Percentiles rank a stretch among this genome's conserved stretches.
Conservation (phyloP, 1,139 yeast genomes). For the Lodderomyces orthopsilosis region DNA sequence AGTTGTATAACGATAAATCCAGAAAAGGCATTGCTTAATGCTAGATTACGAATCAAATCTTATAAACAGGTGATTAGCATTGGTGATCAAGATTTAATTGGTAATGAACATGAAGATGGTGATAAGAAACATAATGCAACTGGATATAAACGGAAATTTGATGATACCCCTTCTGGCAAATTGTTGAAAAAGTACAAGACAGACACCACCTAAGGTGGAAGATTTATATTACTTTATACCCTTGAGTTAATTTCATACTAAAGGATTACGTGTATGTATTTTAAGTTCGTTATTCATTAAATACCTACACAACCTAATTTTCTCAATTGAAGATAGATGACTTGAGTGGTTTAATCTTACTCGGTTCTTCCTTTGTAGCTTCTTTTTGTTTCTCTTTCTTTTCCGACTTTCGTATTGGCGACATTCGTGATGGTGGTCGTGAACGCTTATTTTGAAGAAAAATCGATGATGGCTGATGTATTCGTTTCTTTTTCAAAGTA, state of each 20-base stretch:
- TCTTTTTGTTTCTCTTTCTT: slow-evolving; percentile 3
- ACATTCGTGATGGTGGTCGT: slow-evolving; percentile 2
- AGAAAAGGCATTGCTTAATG: slow-evolving; percentile 62
- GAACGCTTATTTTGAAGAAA: slow-evolving; percentile 20
- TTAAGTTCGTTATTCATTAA: not conserved
- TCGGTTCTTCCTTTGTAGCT: slow-evolving; percentile 12
- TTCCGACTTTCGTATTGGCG: slow-evolving; percentile 8
- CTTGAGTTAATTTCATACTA: too few species aligned
- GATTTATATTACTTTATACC: not conserved
- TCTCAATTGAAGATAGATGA: slow-evolving; percentile 32
- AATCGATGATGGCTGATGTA: slow-evolving; percentile 21
- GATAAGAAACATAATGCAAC: slow-evolving; percentile 22
- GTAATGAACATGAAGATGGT: slow-evolving; percentile 23
- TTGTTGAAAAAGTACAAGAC: slow-evolving; percentile 23
- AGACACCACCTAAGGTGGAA: not conserved
- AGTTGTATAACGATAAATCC: slow-evolving; percentile 61
- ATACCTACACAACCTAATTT: not conserved
- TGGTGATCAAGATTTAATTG: slow-evolving; percentile 24
- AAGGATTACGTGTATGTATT: too few species aligned
- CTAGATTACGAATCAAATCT: slow-evolving; percentile 66
- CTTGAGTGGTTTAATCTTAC: slow-evolving; percentile 22
- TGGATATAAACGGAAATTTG: slow-evolving; percentile 25
- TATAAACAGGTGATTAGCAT: slow-evolving; percentile 64
- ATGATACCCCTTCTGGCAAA: slow-evolving; percentile 25
- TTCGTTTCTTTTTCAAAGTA: slow-evolving; percentile 12